These are phyloP conservation scores for Sanghuangporus baumii DNA, from an alignment of 1,284 basidiomycete genomes.

Conservation along the genomic window DNA sequence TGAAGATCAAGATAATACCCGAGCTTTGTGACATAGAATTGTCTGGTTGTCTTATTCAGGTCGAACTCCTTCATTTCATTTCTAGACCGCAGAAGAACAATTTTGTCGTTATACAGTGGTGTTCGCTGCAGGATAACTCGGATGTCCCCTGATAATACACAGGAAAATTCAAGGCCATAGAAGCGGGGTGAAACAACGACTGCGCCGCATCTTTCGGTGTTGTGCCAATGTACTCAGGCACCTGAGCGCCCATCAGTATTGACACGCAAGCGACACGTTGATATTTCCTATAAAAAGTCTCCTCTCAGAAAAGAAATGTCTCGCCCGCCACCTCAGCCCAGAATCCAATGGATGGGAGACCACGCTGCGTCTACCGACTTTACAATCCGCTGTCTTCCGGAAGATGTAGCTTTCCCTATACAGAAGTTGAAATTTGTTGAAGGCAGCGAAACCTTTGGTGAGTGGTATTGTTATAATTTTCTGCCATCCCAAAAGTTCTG, in stretches of 20 bases:
- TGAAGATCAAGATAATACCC: too few relatives aligned
- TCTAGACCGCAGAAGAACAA: too few relatives aligned
- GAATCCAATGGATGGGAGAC: neutral
- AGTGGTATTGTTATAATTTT: neutral
- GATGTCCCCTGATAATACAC: too few relatives aligned
- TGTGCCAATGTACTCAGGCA: neutral
- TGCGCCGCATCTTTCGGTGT: too few relatives aligned
- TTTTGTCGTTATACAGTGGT: too few relatives aligned
- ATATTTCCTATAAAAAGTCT: neutral
- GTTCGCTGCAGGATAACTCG: too few relatives aligned
- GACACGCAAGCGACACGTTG: constrained; percentile 2
- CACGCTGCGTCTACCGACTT: neutral
- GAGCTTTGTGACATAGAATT: too few relatives aligned
- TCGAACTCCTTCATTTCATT: too few relatives aligned
- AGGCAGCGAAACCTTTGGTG: constrained; percentile 14
- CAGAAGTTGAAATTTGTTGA: constrained; percentile 5
- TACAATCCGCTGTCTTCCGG: constrained; percentile 8
- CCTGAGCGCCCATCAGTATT: neutral
- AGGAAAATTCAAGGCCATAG: too few relatives aligned
- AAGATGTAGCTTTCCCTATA: constrained; percentile 7
- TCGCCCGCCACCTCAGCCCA: neutral
- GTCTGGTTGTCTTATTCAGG: too few relatives aligned
- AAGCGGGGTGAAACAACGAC: too few relatives aligned
- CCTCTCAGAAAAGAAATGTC: neutral
- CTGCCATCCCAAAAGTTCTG: neutral